These are phyloP conservation scores for Cantharellus cinnabarinus DNA, from an alignment of 768 basidiomycete species.

Conservation along the genomic window DNA sequence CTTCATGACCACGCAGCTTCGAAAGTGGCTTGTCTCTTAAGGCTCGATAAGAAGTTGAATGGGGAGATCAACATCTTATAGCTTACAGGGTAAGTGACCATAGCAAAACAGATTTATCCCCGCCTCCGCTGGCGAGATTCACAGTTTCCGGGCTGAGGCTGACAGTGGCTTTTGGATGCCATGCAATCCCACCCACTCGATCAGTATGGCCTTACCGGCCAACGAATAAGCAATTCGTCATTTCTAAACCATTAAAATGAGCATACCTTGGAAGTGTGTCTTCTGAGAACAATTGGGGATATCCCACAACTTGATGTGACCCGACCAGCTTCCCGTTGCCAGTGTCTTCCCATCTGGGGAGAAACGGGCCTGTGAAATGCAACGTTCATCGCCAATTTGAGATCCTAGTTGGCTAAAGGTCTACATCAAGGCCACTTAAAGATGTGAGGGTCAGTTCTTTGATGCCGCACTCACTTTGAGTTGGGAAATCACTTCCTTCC, in stretches of 20 bases:
- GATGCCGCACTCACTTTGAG: conserved; percentile 46
- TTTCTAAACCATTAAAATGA: conserved; percentile 1
- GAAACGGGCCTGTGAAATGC: conserved; percentile 85
- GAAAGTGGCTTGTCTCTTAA: conserved; percentile 69
- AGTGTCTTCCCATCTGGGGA: conserved; percentile 76
- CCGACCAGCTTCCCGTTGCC: conserved; percentile 92
- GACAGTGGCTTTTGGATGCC: conserved; percentile 88
- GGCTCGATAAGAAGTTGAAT: background rate
- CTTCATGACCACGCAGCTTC: conserved; percentile 70
- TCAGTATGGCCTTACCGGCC: conserved; percentile 52
- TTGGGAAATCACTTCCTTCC: conserved; percentile 74
- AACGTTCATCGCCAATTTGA: conserved; percentile 93
- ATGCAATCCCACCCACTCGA: conserved; percentile 85
- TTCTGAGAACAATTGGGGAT: conserved; percentile 76
- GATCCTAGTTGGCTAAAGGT: conserved; percentile 86
- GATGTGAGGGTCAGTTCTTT: background rate
- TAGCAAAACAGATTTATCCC: conserved; percentile 64
- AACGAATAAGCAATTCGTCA: background rate
- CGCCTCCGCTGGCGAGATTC: conserved; percentile 82
- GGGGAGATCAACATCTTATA: background rate
- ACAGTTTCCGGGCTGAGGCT: conserved; percentile 38
- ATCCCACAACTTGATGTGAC: conserved; percentile 87
- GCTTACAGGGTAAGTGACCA: conserved; percentile 74
- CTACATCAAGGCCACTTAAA: conserved; percentile 19
- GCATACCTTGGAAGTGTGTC: conserved; percentile 45